phyloP scores from a whole-genome alignment of 2,329 filamentous ascomycete species.

The Phaeosphaeriaceae sp. region DNA sequence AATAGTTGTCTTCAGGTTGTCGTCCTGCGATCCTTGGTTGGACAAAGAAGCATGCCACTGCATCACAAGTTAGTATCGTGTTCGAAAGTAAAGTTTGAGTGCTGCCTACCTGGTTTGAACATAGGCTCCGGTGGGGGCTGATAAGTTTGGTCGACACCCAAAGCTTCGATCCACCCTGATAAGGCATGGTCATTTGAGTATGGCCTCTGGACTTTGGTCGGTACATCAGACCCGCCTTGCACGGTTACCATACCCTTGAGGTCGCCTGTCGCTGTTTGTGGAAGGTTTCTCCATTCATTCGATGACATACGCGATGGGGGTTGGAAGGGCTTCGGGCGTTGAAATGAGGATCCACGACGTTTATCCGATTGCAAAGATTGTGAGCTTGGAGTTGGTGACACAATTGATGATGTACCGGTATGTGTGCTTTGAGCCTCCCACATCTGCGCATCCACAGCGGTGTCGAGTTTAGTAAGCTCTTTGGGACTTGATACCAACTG shows the following conservation, averaged over 20 bases:
- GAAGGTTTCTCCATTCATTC: conserved; percentile 65
- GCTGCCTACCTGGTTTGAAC: conserved; percentile 65
- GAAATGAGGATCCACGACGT: conserved; percentile 51
- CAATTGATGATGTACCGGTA: conserved; percentile 62
- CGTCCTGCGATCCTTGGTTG: conserved; percentile 61
- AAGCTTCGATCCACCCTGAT: conserved; percentile 85
- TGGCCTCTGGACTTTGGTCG: conserved; percentile 62
- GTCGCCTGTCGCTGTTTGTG: conserved; percentile 61
- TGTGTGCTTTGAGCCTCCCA: conserved; percentile 60
- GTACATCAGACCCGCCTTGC: conserved; percentile 56
- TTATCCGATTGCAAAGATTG: conserved; percentile 52
- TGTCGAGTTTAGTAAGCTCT: conserved; percentile 63
- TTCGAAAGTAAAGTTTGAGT: conserved; percentile 8
- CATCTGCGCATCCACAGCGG: conserved; percentile 47
- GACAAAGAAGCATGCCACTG: conserved; percentile 87
- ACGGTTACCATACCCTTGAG: conserved; percentile 52
- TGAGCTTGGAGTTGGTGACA: conserved; percentile 57
- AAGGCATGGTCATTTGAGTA: conserved; percentile 69
- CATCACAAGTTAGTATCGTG: conserved; percentile 40
- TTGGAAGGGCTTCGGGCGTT: conserved; percentile 52
- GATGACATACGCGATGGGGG: conserved; percentile 54
- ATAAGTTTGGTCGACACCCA: conserved; percentile 88
- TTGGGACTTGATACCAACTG: conserved; percentile 71
- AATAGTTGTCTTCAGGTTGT: conserved; percentile 66
- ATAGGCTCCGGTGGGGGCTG: conserved; percentile 75